Percentiles rank a stretch among this genome's conserved stretches.
These are phyloP conservation scores for Neobulgaria alba DNA, from an alignment of 2,329 filamentous ascomycete species.

Conservation along the genomic window DNA sequence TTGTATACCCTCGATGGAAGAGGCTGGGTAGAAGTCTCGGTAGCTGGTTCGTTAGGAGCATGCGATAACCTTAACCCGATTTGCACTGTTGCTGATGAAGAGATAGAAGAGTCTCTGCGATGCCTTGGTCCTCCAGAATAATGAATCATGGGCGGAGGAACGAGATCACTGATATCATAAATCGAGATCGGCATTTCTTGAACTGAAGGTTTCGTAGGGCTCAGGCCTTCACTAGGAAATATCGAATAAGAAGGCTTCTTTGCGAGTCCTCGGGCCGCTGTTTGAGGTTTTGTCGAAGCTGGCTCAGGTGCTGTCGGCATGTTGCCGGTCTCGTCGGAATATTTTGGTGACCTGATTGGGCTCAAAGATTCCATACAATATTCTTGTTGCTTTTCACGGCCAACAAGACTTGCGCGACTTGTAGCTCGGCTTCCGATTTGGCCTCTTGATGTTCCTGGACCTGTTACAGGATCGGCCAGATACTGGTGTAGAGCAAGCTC, in stretches of 20 bases:
- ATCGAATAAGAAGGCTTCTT: conserved; percentile 25
- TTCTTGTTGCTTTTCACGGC: conserved; percentile 16
- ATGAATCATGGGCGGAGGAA: conserved; percentile 19
- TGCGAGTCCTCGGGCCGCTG: conserved; percentile 8
- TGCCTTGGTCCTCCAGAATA: conserved; percentile 16
- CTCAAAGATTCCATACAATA: conserved; percentile 19
- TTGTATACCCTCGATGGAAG: conserved; percentile 29
- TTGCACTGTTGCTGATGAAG: conserved; percentile 60
- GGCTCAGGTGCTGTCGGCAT: conserved; percentile 3
- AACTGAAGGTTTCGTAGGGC: conserved; percentile 6
- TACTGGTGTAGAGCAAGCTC: conserved; percentile 26
- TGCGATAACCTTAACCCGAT: conserved; percentile 61
- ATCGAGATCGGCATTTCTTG: conserved; percentile 17
- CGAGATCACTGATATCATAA: conserved; percentile 25
- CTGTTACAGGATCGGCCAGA: conserved; percentile 22
- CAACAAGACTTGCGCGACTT: conserved; percentile 19
- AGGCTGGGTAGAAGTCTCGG: conserved; percentile 14
- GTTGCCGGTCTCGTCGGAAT: conserved; percentile 7
- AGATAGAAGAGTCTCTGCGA: conserved; percentile 50
- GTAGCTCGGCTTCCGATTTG: conserved; percentile 10
- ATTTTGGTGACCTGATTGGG: conserved; percentile 8
- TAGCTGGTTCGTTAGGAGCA: conserved; percentile 26
- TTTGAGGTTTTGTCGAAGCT: conserved; percentile 2
- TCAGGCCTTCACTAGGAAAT: conserved; percentile 19
- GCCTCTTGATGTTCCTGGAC: conserved; percentile 12